Base-by-base conservation (phyloP, 768 basidiomycete genomes). In the Termitomyces sp. region DNA sequence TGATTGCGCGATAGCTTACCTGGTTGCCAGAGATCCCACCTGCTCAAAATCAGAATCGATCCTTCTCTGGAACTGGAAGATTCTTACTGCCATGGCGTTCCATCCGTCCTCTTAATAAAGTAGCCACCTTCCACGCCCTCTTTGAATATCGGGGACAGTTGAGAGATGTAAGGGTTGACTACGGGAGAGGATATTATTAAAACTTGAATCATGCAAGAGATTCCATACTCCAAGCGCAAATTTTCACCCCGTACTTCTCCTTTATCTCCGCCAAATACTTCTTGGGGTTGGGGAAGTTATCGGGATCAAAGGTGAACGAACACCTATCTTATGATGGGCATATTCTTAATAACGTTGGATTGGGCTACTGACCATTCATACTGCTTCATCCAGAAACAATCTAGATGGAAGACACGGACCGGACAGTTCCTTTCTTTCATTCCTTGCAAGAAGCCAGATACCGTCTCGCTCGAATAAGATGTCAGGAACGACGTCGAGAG, bases 141-240 rank as follows among this genome's bases (percentile, higher is more conserved):
- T 56, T 83, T 76, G 72, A 88, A 90, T 36, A 88, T 81, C 4
- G 82, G 83, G 9, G 84, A 86, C 54, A 80, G 69, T 66, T 86
- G 84, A n/a, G 84, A 83, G 57, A 90, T 82, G 66, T 88, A 89
- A 3, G 87, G 83, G 66, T 90, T 90, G 64, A 90, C 84, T 86
- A 30, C 6, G 18, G 60, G 24, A 30, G 16, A 62, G 8, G 18
- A 16, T 26, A 33, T 55, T 9, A 54, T 36, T 4, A 14, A 22
- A 22, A 30, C 3, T 18, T 16, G 4, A n/a, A 49, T 8, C 26
- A 20, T 24, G 36, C 44, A 26, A 14, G 42, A 12, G 45, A 3
- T 24, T 24, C 32, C 28, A 22, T 58, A 83, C 84, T 85, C 88
- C 87, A 90, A 3, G 87, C 73, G 61, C 87, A 89, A 54, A 89